Evolutionary conservation across 345 rosid genomes (phyloP), one percentile per base, ranked within the genome.

Genomic region (Eucalyptus shirleyi): DNA sequence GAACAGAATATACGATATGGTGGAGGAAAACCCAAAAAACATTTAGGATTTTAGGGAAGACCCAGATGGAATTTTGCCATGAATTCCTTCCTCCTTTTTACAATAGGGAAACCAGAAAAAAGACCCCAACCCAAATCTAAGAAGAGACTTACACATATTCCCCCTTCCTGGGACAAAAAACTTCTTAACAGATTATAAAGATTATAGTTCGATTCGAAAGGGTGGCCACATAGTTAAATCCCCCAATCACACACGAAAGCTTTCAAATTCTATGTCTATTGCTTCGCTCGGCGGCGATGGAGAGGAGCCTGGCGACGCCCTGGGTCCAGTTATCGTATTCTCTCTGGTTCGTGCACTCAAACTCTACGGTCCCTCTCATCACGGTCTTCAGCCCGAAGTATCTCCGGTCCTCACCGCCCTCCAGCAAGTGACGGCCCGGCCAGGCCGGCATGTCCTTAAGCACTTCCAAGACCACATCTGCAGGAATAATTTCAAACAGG

Each of bases 311-410:
- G 8, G 98, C 89, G 19, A 98, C 97, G n/a, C 99, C 99, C 59
- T 95, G 97, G 88, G 99, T 96, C 98, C 98, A 98, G 56, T 95
- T 88, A 89, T 98, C 98, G 87, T 97, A 95, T 86, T 98, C 99
- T 86, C 93, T 96, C 93, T 96, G 98, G 92, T 88, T 96, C 88
- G 88, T 72, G 93, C 98, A 97, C 89, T 98, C 99, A 34, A 98
- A 98, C 85, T 98, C 98, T 1, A 98, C 94, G 40, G 94, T 93
- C 23, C 98, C 97, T 19, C 94, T 93, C 83, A 83, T 32, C 87
- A 94, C 89, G 0, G 98, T 96, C 95, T 96, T 95, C 89, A 96
- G 91, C 24, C 92, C 99, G 18, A 98, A 98, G 91, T 98, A 97
- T 62, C 97, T 90, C 82, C 96, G 89, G 83, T 96, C 49, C 92